phyloP scores from a whole-genome alignment of 495 filamentous ascomycete species.

The Hypoxylon rickii region DNA sequence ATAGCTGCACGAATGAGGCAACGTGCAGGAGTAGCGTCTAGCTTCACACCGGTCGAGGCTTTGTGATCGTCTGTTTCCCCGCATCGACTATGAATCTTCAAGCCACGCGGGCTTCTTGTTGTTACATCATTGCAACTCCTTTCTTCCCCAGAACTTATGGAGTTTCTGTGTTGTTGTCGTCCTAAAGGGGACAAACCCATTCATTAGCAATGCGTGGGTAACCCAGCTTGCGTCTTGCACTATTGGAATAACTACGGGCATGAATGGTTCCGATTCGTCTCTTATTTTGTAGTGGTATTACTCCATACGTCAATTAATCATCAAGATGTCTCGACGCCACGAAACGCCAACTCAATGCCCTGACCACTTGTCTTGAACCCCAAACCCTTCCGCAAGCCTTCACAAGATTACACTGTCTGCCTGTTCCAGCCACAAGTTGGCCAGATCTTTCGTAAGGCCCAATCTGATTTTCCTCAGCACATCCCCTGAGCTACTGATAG shows the following conservation, averaged over 20 bases:
- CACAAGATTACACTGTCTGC: slow-evolving; percentile 49
- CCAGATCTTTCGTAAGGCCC: slow-evolving; percentile 72
- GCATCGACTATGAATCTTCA: not conserved
- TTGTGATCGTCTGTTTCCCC: not conserved
- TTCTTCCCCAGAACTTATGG: not conserved
- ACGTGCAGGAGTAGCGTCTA: no score
- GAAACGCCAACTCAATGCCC: slow-evolving; percentile 22
- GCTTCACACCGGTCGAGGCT: not conserved
- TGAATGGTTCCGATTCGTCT: not conserved
- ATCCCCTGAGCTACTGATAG: slow-evolving; percentile 63
- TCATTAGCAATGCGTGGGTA: not conserved
- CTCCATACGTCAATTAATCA: slow-evolving; percentile 2
- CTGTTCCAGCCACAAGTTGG: slow-evolving; percentile 63
- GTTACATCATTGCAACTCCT: not conserved
- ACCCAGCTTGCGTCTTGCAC: not conserved
- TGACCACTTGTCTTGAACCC: slow-evolving; percentile 4
- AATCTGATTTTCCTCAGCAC: slow-evolving; percentile 72
- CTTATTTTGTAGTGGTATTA: slow-evolving; percentile 8
- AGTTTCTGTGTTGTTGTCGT: not conserved
- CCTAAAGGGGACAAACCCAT: not conserved
- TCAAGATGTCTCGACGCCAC: slow-evolving; percentile 8
- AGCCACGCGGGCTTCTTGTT: not conserved
- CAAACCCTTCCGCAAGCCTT: not conserved
- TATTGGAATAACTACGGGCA: not conserved
- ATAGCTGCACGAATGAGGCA: not conserved